Evolutionary conservation across 2,329 filamentous ascomycete species (phyloP).

Genomic region (Zalaria obscura): DNA sequence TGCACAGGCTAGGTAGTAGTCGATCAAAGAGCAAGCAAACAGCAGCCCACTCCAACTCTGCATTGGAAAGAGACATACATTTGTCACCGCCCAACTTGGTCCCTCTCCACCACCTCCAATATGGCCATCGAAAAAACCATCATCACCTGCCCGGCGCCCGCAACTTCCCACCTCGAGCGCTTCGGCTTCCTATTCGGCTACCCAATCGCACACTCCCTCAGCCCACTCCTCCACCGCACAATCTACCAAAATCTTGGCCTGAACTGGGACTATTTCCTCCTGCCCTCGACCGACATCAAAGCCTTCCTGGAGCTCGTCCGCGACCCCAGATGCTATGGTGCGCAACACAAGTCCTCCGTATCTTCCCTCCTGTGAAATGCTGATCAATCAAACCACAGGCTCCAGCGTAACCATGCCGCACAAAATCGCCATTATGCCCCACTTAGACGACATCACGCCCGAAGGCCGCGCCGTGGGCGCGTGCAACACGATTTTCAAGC

Average conservation of each 20-base stretch:
- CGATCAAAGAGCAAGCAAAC: no score
- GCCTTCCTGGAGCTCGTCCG: constrained; percentile 34
- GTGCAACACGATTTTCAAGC: constrained; percentile 65
- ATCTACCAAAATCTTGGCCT: constrained; percentile 36
- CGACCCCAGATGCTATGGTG: constrained; percentile 50
- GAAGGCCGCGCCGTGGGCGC: constrained; percentile 63
- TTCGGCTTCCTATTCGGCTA: constrained; percentile 43
- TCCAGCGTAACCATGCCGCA: constrained; percentile 66
- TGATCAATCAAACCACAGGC: background rate
- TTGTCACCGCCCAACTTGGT: no score
- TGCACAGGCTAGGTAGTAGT: no score
- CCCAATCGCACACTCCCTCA: constrained; percentile 42
- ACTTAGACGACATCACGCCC: constrained; percentile 59
- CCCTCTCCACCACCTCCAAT: no score
- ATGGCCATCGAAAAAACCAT: background rate
- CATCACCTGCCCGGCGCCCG: background rate
- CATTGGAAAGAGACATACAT: no score
- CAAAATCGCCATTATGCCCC: constrained; percentile 61
- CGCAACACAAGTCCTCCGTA: constrained; percentile 4
- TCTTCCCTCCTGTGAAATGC: no score
- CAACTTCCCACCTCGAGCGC: constrained; percentile 24
- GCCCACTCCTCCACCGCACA: constrained; percentile 39
- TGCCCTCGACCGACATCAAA: constrained; percentile 30
- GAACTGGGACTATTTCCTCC: constrained; percentile 37
- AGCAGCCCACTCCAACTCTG: no score